Evolutionary conservation across 176 grass and related monocot genomes (phyloP).

Genomic region (Zoysia japonica): DNA sequence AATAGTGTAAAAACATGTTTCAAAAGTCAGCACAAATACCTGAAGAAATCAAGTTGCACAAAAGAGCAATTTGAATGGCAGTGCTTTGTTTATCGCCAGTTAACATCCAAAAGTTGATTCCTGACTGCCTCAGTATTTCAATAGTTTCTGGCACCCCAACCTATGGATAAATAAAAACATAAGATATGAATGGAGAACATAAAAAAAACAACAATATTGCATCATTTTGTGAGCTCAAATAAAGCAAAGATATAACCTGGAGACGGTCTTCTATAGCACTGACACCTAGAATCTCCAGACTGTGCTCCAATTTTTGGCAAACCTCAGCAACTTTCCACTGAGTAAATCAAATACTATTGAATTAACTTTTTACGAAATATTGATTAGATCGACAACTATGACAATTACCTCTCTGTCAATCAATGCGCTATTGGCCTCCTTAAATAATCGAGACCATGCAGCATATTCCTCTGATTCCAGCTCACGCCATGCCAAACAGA

Average conservation of each 20-base stretch:
- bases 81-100: conserved; percentile 98
- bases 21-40: conserved; percentile 40
- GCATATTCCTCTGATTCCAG: conserved; percentile 76
- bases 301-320: conserved; percentile 87
- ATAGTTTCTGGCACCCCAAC: conserved; percentile 94
- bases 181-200: conserved; percentile 4
- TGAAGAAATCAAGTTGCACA: conserved; percentile 97
- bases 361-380: conserved; percentile 34
- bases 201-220: conserved; percentile 20
- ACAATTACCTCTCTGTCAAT: conserved; percentile 80
- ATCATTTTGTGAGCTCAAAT: conserved; percentile 23
- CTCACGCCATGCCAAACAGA: conserved; percentile 90
- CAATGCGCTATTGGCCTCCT: conserved; percentile 82
- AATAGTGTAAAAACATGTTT: conserved; percentile 9
- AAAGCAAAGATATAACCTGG: conserved; percentile 61
- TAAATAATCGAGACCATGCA: conserved; percentile 83
- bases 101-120: conserved; percentile 99
- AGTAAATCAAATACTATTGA: conserved; percentile 17
- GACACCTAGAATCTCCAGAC: conserved; percentile 88
- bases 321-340: conserved; percentile 96
- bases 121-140: conserved; percentile 91
- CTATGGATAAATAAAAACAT: conserved; percentile 44
- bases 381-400: conserved; percentile 14
- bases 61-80: conserved; percentile 93
- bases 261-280: conserved; percentile 93